phyloP scores from a whole-genome alignment of 345 rosid genomes.

The Stellera chamaejasme region DNA sequence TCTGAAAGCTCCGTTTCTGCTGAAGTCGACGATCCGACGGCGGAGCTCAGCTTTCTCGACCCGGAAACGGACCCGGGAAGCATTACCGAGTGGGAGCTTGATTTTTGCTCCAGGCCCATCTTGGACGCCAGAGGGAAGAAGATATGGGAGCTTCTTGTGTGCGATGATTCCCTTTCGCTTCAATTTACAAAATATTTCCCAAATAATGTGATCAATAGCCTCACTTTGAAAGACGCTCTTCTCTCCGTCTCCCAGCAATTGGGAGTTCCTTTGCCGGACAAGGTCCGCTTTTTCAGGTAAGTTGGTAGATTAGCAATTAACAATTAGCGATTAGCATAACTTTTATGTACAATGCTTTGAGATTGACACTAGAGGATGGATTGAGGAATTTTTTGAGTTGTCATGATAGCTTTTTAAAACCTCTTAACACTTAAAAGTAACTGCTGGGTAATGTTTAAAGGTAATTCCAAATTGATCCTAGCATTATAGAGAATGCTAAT shows the following conservation, averaged over 20 bases:
- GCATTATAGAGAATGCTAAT: no score
- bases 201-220: constrained; percentile 84
- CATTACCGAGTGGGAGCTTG: constrained; percentile 85
- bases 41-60: constrained; percentile 73
- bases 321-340: no score
- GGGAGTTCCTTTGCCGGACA: constrained; percentile 71
- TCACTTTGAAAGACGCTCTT: constrained; percentile 76
- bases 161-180: constrained; percentile 81
- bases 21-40: constrained; percentile 45
- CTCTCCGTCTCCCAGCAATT: constrained; percentile 52
- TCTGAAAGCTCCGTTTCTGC: constrained; percentile 48
- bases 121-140: constrained; percentile 86
- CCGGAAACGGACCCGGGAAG: constrained; percentile 62
- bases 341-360: no score
- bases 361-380: no score
- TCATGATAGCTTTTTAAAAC: no score
- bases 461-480: no score
- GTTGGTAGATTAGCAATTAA: no score
- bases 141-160: constrained; percentile 90
- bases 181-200: constrained; percentile 85
- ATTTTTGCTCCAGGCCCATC: constrained; percentile 92
- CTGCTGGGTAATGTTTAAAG: no score
- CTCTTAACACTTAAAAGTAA: no score
- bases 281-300: constrained; percentile 82
- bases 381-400: no score